Conservation (phyloP, 164 flowering plant genomes). For the Nymphaea colorata region DNA sequence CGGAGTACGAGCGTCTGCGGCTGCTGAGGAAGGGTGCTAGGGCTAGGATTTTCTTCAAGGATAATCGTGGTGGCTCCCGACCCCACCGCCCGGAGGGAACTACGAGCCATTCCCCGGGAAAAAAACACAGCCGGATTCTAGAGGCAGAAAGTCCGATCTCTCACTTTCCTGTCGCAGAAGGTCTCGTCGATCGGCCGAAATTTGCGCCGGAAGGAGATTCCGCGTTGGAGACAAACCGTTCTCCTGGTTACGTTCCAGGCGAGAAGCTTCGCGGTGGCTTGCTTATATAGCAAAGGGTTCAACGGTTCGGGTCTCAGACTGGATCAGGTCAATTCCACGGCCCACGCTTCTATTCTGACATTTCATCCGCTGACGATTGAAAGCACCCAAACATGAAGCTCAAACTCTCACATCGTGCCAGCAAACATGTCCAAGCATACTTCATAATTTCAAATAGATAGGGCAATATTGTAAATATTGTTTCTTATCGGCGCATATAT, state of each 20-base stretch:
- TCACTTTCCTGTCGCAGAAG: not conserved
- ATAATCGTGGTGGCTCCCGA: not conserved
- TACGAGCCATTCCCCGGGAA: not conserved
- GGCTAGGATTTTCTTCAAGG: slow-evolving; percentile 8
- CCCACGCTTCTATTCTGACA: too few species aligned
- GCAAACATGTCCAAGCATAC: too few species aligned
- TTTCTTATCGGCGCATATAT: too few species aligned
- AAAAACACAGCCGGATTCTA: not conserved
- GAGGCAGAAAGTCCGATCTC: too few species aligned
- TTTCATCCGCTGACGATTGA: too few species aligned
- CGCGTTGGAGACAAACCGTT: not conserved
- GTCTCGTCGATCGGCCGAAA: not conserved
- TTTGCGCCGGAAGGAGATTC: not conserved
- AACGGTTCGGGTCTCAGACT: not conserved
- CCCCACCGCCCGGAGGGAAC: not conserved
- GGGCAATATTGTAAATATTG: too few species aligned
- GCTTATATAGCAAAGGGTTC: not conserved
- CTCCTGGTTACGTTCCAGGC: not conserved
- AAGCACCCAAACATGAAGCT: too few species aligned
- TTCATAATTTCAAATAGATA: too few species aligned
- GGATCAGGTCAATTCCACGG: not conserved
- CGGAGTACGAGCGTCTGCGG: slow-evolving; percentile 43
- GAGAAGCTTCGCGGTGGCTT: not conserved
- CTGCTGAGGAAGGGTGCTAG: slow-evolving; percentile 18
- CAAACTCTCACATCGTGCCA: too few species aligned